phyloP scores from a whole-genome alignment of 495 filamentous ascomycete genomes.

The Hypoxylon perforatum region DNA sequence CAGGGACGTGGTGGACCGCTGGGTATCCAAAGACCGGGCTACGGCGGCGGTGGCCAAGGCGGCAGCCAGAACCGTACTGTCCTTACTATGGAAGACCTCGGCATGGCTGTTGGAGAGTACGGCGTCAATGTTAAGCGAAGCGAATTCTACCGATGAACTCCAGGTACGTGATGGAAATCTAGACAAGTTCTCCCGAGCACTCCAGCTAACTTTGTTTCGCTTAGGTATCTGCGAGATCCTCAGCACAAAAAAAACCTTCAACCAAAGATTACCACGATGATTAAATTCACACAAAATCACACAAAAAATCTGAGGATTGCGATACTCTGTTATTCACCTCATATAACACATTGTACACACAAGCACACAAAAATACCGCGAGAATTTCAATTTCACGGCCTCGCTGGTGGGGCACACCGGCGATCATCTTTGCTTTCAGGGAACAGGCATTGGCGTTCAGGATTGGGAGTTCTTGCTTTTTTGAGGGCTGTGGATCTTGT shows the following conservation, averaged over 20 bases:
- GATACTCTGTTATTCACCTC: no score
- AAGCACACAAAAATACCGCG: no score
- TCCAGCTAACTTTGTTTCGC: not conserved
- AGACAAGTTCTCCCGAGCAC: not conserved
- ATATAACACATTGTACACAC: no score
- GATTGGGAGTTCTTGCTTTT: conserved; percentile 6
- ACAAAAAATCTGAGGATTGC: no score
- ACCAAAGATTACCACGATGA: not conserved
- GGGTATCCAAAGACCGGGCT: conserved; percentile 90
- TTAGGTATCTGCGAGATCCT: not conserved
- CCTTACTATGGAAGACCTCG: conserved; percentile 97
- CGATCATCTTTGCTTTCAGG: not conserved
- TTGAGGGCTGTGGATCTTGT: not conserved
- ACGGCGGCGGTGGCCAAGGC: conserved; percentile 90
- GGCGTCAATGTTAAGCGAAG: conserved; percentile 96
- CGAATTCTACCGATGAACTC: conserved; percentile 89
- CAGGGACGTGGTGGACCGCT: conserved; percentile 71
- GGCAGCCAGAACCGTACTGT: conserved; percentile 93
- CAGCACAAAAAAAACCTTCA: not conserved
- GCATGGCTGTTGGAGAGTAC: conserved; percentile 97
- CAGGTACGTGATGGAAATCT: not conserved
- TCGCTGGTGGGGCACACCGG: no score
- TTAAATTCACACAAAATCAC: no score
- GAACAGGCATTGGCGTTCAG: conserved; percentile 32
- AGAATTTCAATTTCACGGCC: no score